Percentiles rank a stretch among this genome's conserved stretches.
These are phyloP conservation scores for Leccinum pallidistipes DNA, from an alignment of 1,284 basidiomycete genomes.

Conservation along the genomic window DNA sequence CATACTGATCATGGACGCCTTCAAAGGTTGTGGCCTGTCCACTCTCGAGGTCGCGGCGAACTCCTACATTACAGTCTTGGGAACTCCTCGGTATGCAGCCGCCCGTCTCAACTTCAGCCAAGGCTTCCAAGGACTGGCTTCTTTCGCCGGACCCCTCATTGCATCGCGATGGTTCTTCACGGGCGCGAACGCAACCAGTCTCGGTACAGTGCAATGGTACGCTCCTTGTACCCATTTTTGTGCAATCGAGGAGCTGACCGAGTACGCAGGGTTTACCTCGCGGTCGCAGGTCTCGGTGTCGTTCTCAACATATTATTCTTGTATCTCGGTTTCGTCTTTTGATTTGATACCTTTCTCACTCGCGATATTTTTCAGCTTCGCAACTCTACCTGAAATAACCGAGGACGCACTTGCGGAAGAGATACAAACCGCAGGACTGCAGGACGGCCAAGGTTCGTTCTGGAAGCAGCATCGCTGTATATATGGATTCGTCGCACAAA, in stretches of 20 bases:
- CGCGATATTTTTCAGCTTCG: constrained; percentile 46
- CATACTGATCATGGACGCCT: not conserved
- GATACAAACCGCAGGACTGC: constrained; percentile 44
- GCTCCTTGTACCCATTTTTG: not conserved
- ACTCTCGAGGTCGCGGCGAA: constrained; percentile 76
- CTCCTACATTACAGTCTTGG: constrained; percentile 75
- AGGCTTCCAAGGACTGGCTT: constrained; percentile 79
- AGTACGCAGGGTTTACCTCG: constrained; percentile 67
- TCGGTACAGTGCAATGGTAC: constrained; percentile 75
- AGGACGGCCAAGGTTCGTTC: constrained; percentile 55
- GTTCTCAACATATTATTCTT: constrained; percentile 69
- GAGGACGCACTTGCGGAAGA: constrained; percentile 62
- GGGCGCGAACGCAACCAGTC: constrained; percentile 56
- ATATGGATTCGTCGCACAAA: constrained; percentile 74
- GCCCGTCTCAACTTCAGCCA: constrained; percentile 82
- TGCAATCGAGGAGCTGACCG: constrained; percentile 4
- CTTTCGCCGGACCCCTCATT: constrained; percentile 79
- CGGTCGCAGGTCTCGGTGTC: constrained; percentile 66
- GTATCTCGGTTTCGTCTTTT: constrained; percentile 35
- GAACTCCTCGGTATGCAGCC: constrained; percentile 68
- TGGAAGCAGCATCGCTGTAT: constrained; percentile 72
- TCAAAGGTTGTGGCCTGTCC: constrained; percentile 65
- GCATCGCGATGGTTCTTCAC: constrained; percentile 76
- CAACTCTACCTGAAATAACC: constrained; percentile 73
- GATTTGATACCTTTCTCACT: not conserved